phyloP scores from a whole-genome alignment of 75 land plant genomes.

The Picea glauca region DNA sequence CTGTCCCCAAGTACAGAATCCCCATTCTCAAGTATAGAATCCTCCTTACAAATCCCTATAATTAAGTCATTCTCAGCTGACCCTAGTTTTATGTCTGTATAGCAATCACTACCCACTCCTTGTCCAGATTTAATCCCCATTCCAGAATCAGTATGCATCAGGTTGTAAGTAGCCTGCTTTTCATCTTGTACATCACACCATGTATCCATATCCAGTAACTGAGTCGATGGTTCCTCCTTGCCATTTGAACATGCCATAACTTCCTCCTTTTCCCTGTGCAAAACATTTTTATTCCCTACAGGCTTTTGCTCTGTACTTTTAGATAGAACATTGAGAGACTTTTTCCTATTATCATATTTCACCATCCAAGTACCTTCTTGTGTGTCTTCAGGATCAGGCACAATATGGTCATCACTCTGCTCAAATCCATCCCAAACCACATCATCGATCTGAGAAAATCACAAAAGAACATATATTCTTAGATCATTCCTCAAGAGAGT shows the following conservation, averaged over 20 bases:
- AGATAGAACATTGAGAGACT: conserved; percentile 2
- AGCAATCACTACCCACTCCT: neutral
- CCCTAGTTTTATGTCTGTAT: neutral
- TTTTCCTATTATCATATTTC: conserved; percentile 20
- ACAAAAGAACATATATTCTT: neutral
- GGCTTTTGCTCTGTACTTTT: neutral
- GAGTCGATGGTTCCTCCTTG: conserved; percentile 10
- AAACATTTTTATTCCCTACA: neutral
- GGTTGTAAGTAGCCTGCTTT: neutral
- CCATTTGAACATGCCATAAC: neutral
- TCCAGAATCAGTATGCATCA: neutral
- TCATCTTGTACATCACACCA: conserved; percentile 11
- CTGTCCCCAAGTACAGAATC: conserved; percentile 15
- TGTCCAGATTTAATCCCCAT: neutral
- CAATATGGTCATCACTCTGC: conserved; percentile 47
- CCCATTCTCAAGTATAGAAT: conserved; percentile 1
- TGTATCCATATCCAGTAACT: conserved; percentile 12
- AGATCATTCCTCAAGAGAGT: neutral
- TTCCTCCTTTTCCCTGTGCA: neutral
- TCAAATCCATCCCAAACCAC: conserved; percentile 46
- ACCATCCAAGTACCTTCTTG: conserved; percentile 14
- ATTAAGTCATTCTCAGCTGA: conserved; percentile 10
- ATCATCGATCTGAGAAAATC: conserved; percentile 43
- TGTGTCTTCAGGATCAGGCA: conserved; percentile 31
- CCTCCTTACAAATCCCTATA: conserved; percentile 7